phyloP scores from a whole-genome alignment of 768 basidiomycete species.

The Kwoniella pini region DNA sequence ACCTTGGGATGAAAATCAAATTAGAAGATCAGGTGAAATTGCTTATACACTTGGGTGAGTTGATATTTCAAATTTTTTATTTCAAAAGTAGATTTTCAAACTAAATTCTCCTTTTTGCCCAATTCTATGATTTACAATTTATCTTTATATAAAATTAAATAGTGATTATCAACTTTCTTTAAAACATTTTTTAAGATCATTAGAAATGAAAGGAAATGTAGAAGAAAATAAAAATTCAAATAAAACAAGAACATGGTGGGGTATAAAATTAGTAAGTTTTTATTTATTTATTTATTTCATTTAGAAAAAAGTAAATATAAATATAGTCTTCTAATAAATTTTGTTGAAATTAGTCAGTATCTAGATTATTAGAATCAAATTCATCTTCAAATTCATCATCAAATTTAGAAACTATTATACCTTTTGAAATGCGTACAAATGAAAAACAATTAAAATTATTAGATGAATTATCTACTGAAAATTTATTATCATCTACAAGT shows the following conservation, averaged over 20 bases:
- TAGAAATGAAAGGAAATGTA: conserved; percentile 46
- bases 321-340: no score
- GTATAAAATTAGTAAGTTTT: conserved; percentile 37
- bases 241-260: conserved; percentile 51
- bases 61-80: background rate
- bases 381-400: no score
- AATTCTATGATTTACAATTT: no score
- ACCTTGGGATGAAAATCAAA: conserved; percentile 39
- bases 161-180: conserved; percentile 49
- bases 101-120: no score
- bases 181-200: conserved; percentile 46
- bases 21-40: conserved; percentile 41
- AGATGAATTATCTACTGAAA: conserved; percentile 38
- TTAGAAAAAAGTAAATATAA: no score
- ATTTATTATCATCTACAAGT: conserved; percentile 21
- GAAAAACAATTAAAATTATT: conserved; percentile 29
- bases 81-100: no score
- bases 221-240: conserved; percentile 1
- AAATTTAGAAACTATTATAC: conserved; percentile 18
- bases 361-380: conserved; percentile 20
- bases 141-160: no score
- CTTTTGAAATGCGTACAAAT: conserved; percentile 16
- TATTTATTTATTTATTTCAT: no score
- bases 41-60: conserved; percentile 48
- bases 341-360: conserved; percentile 25